Percentiles rank a stretch among this genome's conserved stretches.
Evolutionary conservation across 345 rosid genomes (phyloP).

Genomic region (Xanthoceras sorbifolium): DNA sequence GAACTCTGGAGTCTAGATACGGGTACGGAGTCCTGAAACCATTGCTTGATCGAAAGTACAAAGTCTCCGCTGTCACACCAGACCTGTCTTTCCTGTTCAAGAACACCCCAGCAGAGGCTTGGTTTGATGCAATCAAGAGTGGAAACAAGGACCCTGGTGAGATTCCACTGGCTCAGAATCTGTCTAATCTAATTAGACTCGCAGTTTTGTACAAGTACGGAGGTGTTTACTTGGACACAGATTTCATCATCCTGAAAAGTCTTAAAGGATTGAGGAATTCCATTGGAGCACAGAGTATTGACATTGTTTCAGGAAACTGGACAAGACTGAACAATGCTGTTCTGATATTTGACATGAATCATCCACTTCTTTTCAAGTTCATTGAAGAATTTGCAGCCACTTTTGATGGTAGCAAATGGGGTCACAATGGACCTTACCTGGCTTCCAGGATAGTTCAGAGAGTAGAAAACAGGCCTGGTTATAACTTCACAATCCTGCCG

Average conservation of each 20-base stretch:
- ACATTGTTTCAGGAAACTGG: slow-evolving; percentile 55
- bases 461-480: slow-evolving; percentile 40
- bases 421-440: slow-evolving; percentile 83
- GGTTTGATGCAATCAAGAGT: slow-evolving; percentile 59
- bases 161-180: slow-evolving; percentile 71
- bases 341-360: slow-evolving; percentile 61
- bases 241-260: slow-evolving; percentile 63
- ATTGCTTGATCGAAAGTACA: slow-evolving; percentile 47
- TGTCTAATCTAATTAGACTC: slow-evolving; percentile 73
- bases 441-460: slow-evolving; percentile 62
- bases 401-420: slow-evolving; percentile 84
- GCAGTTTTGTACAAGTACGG: slow-evolving; percentile 73
- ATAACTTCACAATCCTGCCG: slow-evolving; percentile 53
- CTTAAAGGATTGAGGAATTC: slow-evolving; percentile 54
- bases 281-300: slow-evolving; percentile 75
- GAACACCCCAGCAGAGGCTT: slow-evolving; percentile 69
- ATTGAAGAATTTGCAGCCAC: slow-evolving; percentile 71
- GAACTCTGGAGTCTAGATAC: slow-evolving; percentile 54
- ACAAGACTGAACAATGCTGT: slow-evolving; percentile 80
- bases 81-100: slow-evolving; percentile 54
- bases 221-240: slow-evolving; percentile 76
- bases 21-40: slow-evolving; percentile 65
- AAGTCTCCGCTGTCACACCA: slow-evolving; percentile 56
- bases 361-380: slow-evolving; percentile 61
- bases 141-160: slow-evolving; percentile 76